phyloP scores from a whole-genome alignment of 805 yeast genomes.

The Pichia scutulata region DNA sequence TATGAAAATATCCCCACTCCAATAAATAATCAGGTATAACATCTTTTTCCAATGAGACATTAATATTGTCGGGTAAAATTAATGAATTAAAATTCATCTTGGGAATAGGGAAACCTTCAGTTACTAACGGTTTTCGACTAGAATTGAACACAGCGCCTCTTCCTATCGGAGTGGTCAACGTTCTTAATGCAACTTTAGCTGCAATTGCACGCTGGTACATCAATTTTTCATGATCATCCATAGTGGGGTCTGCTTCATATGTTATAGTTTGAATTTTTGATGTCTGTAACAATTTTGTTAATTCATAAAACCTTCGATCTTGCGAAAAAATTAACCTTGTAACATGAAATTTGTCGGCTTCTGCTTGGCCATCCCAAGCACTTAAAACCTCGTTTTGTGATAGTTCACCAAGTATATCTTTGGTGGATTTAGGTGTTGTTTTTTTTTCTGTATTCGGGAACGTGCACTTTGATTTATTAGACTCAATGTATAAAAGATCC shows the following conservation, averaged over 20 bases:
- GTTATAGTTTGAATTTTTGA: conserved; percentile 53
- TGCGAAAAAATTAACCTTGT: conserved; percentile 65
- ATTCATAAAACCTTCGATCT: conserved; percentile 76
- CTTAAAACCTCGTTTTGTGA: conserved; percentile 39
- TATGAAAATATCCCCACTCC: conserved; percentile 87
- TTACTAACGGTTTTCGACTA: conserved; percentile 66
- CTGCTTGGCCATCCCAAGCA: conserved; percentile 67
- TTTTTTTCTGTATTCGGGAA: background rate
- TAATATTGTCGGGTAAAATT: conserved; percentile 57
- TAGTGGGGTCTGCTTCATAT: conserved; percentile 30
- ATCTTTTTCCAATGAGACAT: conserved; percentile 51
- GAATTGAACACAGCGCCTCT: conserved; percentile 66
- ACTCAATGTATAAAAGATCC: conserved; percentile 40
- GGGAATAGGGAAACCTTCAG: conserved; percentile 79
- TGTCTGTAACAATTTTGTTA: conserved; percentile 62
- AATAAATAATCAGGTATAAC: conserved; percentile 39
- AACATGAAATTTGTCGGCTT: conserved; percentile 59
- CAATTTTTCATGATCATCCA: conserved; percentile 49
- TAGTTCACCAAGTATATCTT: conserved; percentile 34
- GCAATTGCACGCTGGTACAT: conserved; percentile 51
- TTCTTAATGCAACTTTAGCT: conserved; percentile 55
- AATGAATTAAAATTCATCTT: conserved; percentile 60
- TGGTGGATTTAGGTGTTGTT: conserved; percentile 23
- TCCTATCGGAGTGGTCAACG: conserved; percentile 71
- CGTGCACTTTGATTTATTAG: background rate